Evolutionary conservation across 306 rosid genomes (phyloP), one percentile per base, ranked within the genome.

Genomic region (Herpetospermum pedunculosum): DNA sequence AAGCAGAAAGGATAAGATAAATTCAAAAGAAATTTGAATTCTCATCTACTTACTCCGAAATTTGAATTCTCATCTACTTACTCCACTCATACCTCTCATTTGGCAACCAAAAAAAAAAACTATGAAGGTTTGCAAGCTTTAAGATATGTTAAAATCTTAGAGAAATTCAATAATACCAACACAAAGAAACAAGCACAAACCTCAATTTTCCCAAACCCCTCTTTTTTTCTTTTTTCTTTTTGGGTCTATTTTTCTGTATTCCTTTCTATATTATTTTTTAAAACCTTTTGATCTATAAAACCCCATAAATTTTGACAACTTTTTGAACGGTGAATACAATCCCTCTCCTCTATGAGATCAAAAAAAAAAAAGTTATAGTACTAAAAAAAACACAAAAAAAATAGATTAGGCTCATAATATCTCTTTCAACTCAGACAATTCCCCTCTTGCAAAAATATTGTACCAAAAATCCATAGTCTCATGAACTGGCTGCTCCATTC

Each of bases 381-480:
- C n/a, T n/a, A 57, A 11, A 26, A 13, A 5, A 4, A 26, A 19
- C 37, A 6, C 0, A 35, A 35, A 57, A 58, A 58, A 13, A 47
- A 13, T 12, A 55, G 0, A 57, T 64, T 1, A 13, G 37, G 6
- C 6, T 68, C 34, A 73, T 8, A 73, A 32, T 25, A 73, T 73
- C 52, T 79, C 52, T 49, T 30, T 71, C 13, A 74, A 53, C 41
- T 64, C 57, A 8, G 52, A 25, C 81, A 32, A 73, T 29, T 90
- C 89, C 32, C 76, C 96, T 77, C 84, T 74, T 0, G 78, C 70
- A 68, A 87, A 87, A 75, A 84, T 63, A 60, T 88, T 73, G 43
- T 67, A 78, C 98, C 97, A 90, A 77, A 90, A 90, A 3, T 90
- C 88, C 89, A 83, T 72, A 65, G 40, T 80, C 32, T 47, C 74